Evolutionary conservation across 2,329 filamentous ascomycete species (phyloP).

Genomic region (Botrytis medusae): DNA sequence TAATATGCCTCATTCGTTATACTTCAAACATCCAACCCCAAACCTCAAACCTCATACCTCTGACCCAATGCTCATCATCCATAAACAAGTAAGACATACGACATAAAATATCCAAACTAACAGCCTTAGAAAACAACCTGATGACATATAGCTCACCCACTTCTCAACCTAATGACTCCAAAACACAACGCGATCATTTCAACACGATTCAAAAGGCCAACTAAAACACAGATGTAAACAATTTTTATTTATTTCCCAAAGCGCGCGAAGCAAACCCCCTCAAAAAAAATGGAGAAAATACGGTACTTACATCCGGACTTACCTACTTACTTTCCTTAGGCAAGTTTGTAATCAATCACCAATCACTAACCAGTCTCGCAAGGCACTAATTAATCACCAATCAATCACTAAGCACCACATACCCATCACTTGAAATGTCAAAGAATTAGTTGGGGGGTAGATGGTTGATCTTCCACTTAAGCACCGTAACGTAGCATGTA

Average conservation of each 20-base stretch:
- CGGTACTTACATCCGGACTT: background rate
- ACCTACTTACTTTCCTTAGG: background rate
- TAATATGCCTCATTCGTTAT: background rate
- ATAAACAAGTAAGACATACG: background rate
- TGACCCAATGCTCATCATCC: background rate
- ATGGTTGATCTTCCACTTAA: background rate
- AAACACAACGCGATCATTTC: background rate
- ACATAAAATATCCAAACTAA: background rate
- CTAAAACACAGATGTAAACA: too few species aligned
- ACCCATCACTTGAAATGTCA: background rate
- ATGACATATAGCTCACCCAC: too few species aligned
- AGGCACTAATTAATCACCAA: too few species aligned
- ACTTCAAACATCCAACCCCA: too few species aligned
- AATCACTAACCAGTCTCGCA: too few species aligned
- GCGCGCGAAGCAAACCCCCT: background rate
- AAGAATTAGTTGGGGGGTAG: background rate
- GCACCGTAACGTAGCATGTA: background rate
- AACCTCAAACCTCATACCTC: too few species aligned
- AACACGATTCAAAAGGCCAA: background rate
- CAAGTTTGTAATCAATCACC: background rate
- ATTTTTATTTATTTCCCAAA: background rate
- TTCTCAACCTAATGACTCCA: background rate
- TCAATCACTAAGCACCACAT: too few species aligned
- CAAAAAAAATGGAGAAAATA: background rate
- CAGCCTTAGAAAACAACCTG: background rate